These are phyloP conservation scores for Paramecium biaurelia DNA, from an alignment of 73 alveolate genomes.

Conservation along the genomic window DNA sequence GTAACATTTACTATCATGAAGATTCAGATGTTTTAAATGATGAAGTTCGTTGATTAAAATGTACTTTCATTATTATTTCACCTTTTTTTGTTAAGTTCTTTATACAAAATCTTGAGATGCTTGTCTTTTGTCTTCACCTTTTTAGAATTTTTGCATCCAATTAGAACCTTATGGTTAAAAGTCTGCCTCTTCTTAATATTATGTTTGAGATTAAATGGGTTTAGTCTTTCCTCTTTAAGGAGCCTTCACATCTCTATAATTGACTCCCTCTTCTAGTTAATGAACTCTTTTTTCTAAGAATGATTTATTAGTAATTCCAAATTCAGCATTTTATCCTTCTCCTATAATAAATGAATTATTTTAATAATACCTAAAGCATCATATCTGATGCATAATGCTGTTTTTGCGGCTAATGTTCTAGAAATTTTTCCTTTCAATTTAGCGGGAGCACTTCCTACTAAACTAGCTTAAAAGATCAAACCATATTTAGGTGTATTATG, in stretches of 20 bases:
- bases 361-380: slow-evolving; percentile 71
- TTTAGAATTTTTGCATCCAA: slow-evolving; percentile 10
- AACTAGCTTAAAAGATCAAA: slow-evolving; percentile 96
- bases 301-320: slow-evolving; percentile 85
- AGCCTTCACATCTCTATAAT: slow-evolving; percentile 56
- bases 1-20: slow-evolving; percentile 36
- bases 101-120: background rate
- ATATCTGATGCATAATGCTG: slow-evolving; percentile 97
- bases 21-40: slow-evolving; percentile 28
- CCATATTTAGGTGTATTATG: slow-evolving; percentile 99
- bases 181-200: slow-evolving; percentile 5
- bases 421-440: slow-evolving; percentile 98
- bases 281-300: slow-evolving; percentile 85
- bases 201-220: background rate
- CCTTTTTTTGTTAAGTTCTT: background rate
- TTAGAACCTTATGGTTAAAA: slow-evolving; percentile 3
- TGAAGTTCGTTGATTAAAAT: slow-evolving; percentile 11
- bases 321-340: slow-evolving; percentile 87
- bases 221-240: slow-evolving; percentile 52
- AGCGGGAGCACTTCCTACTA: slow-evolving; percentile 99
- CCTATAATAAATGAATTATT: slow-evolving; percentile 62
- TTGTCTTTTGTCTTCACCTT: background rate
- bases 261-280: slow-evolving; percentile 84
- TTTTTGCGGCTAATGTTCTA: slow-evolving; percentile 98
- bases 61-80: background rate